Evolutionary conservation across 169 alveolate species (phyloP).

Genomic region (Babesia ovata): DNA sequence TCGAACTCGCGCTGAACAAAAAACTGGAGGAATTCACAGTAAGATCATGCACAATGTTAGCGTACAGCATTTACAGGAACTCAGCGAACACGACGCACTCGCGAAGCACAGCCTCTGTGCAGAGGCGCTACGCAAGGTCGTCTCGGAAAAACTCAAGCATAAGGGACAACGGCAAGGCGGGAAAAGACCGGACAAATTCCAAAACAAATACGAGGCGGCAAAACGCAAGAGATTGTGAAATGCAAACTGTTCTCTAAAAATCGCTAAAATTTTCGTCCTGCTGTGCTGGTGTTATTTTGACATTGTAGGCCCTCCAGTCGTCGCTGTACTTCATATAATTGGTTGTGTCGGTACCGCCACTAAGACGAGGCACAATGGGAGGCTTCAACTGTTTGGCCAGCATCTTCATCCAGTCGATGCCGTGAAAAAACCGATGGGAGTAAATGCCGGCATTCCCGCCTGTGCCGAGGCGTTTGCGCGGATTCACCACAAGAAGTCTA

Average conservation of each 20-base stretch:
- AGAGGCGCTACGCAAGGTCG: constrained; percentile 47
- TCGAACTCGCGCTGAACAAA: constrained; percentile 88
- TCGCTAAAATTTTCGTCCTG: constrained; percentile 42
- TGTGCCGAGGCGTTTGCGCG: constrained; percentile 81
- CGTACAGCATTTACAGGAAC: neutral
- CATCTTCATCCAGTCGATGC: constrained; percentile 79
- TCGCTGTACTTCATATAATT: constrained; percentile 69
- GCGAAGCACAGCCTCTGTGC: constrained; percentile 36
- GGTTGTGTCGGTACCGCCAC: constrained; percentile 68
- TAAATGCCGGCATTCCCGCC: constrained; percentile 76
- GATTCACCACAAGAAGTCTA: constrained; percentile 81
- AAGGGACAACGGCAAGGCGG: neutral
- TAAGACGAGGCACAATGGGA: constrained; percentile 77
- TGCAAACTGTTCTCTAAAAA: neutral
- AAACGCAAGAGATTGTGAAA: constrained; percentile 28
- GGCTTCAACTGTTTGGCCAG: constrained; percentile 67
- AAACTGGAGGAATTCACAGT: constrained; percentile 80
- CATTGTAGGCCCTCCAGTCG: constrained; percentile 42
- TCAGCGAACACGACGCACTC: constrained; percentile 33
- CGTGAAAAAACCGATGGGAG: constrained; percentile 81
- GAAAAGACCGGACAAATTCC: constrained; percentile 30
- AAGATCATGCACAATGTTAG: neutral
- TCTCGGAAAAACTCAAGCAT: constrained; percentile 15
- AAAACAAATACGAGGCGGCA: constrained; percentile 38
- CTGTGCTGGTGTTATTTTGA: constrained; percentile 6